These are phyloP conservation scores for Tetrahymena elliotti DNA, from an alignment of 73 alveolate species.

Conservation along the genomic window DNA sequence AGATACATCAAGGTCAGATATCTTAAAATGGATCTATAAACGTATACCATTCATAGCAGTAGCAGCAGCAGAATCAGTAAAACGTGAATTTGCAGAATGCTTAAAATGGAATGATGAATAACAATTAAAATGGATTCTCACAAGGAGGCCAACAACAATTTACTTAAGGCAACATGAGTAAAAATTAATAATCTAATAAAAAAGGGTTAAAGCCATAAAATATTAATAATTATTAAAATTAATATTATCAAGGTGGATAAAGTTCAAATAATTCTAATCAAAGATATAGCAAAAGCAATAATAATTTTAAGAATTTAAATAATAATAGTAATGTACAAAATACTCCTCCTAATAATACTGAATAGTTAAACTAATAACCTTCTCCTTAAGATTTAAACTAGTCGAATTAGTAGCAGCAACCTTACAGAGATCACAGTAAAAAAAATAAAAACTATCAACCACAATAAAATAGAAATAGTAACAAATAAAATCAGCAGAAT, in stretches of 20 bases:
- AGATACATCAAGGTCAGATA: not conserved
- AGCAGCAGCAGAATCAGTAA: not conserved
- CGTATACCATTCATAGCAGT: not conserved
- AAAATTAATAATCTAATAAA: not conserved
- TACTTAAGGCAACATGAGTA: not conserved
- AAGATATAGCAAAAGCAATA: not conserved
- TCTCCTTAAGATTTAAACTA: not conserved
- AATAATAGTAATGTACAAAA: not conserved
- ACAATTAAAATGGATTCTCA: not conserved
- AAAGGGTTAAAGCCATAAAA: not conserved
- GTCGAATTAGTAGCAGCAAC: not conserved
- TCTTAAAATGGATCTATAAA: not conserved
- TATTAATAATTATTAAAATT: not conserved
- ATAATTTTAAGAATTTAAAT: not conserved
- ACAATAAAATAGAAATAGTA: not conserved
- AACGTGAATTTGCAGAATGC: not conserved
- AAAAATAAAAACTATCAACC: no score
- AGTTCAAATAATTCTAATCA: not conserved
- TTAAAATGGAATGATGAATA: not conserved
- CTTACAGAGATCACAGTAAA: not conserved
- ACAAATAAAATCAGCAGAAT: not conserved
- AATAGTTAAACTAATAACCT: not conserved
- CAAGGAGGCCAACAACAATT: not conserved
- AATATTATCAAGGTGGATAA: not conserved
- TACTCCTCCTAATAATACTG: not conserved